Evolutionary conservation across 2,329 filamentous ascomycete genomes (phyloP), one percentile per base, ranked within the genome.

Genomic region (Basipetospora sp.): DNA sequence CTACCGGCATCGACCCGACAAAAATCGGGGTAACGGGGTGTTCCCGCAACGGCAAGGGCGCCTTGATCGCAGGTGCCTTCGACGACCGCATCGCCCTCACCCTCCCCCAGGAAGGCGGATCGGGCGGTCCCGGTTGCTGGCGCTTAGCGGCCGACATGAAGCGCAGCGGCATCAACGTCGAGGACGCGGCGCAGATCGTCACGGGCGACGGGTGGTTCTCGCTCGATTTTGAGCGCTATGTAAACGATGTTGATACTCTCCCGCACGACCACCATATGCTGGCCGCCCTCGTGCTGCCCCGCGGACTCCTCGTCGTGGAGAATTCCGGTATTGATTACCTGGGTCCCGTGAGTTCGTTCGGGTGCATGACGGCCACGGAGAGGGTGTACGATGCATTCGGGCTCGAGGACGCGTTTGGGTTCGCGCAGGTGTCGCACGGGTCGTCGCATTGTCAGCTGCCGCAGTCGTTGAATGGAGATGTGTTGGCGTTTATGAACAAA

Each of bases 191-290:
- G 19, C 57, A 77, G 55, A 76, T 77, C 45, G 59, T 76, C 4
- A 57, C 55, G 25, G 73, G 77, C 57, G 75, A 77, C 47, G 69
- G 73, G 15, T 78, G 74, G 73, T 75, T 77, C 62, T 70, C 67
- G 38, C 57, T 58, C 22, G 55, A 58, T 34, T 70, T 77, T 51
- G 62, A 76, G 52, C 42, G 53, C 4, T 72, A 69, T 53, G 61
- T 61, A 35, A 59, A 55, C 42, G 56, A 59, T 43, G 62, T 65
- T 15, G 57, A 48, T 36, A 57, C 52, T 15, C 56, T 73, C 27
- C 69, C 71, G 39, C 63, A 65, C 44, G 71, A 74, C 50, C 71
- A 75, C 54, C 71, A 76, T 54, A 54, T 69, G 50, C 58, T 74
- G 14, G 69, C 69, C 9, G 70, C 63, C 19, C 56, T 75, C 42